Evolutionary conservation across 2,329 filamentous ascomycete genomes (phyloP), one percentile per base, ranked within the genome.

Genomic region (Lasiodiplodia hormozganensis): DNA sequence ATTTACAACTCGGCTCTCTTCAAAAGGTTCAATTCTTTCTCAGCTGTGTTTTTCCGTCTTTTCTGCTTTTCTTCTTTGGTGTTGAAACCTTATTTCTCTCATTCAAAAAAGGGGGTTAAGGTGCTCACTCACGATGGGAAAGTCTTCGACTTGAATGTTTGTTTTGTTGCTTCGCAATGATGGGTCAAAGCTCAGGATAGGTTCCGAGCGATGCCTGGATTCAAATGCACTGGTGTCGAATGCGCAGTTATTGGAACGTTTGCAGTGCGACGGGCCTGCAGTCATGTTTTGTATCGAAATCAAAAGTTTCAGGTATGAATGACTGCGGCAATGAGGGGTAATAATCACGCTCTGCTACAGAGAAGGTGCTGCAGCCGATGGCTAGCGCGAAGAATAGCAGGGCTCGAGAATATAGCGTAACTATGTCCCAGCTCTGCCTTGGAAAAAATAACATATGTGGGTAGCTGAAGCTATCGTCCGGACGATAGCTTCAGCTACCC

Each of bases 1-100:
- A 68, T 62, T 43, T 58, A 68, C 47, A 62, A 68, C 66, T 68
- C 66, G 66, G 66, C 66, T 68, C 66, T 68, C 60, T 64, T 64
- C 65, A 67, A 67, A 67, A 67, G 65, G 65, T 67, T 67, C 60
- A 38, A 67, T 67, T 66, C 38, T 66, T 56, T 66, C 64, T 66
- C 65, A 38, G 43, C 65, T 67, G 65, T 58, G 47, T 58, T 58
- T 40, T 67, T 67, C 64, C 38, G 23, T 67, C 51, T 31, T 52
- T 60, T 67, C 53, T 58, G 43, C 47, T 51, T 49, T 58, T 67
- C 64, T 47, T 58, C n/a, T 43, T 67, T 60, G 65, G 65, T 67
- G 65, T 58, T 57, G 28, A 40, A 58, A 60, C 65, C 34, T 67
- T 60, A 38, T 52, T 67, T 58, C 65, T 67, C 65, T 67, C 65